Base-by-base conservation (phyloP, 768 basidiomycete genomes). In the Crepidotus variabilis region DNA sequence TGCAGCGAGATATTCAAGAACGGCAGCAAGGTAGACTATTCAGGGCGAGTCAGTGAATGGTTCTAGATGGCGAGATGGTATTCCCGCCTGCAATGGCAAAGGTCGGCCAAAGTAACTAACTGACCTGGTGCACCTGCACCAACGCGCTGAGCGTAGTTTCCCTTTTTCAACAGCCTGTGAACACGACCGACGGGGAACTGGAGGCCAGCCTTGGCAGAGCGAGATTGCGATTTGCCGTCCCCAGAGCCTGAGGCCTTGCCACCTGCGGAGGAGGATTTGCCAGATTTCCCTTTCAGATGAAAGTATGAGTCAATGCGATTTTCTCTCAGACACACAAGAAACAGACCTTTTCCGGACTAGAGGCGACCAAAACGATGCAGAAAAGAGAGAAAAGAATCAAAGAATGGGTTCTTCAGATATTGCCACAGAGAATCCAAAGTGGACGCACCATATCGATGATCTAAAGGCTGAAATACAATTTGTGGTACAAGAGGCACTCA, bases 181-280 rank as follows among this genome's bases (percentile, higher is more conserved):
- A 94, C 87, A 86, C 94, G 90, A 77, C 93, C 92, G 65, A 96
- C 93, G 47, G 93, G 94, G 75, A 90, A 90, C 71, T 90, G 88
- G 52, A 90, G 85, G 56, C 88, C 88, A 45, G 88, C 88, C 66
- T 82, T 85, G 39, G 86, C 80, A 11, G 88, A 89, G 61, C 88
- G 88, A 1, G 87, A 88, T 58, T 82, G 81, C 10, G 81, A 75
- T 69, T 84, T 88, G 67, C 66, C 67, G 6, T 76, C 76, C 39
- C 67, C 60, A n/a, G 46, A 47, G 28, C 23, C 73, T 43, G 79
- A 79, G 32, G 79, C 78, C 74, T 86, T 88, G 64, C 89, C 85
- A 65, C 58, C 87, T 4, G 28, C 88, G 54, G 86, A 81, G 62
- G 83, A 78, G 48, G 86, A 84, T 73, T 90, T 90, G 55, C 85